Conservation (phyloP, 176 grass and related monocot species). For the Puccinellia tenuiflora region DNA sequence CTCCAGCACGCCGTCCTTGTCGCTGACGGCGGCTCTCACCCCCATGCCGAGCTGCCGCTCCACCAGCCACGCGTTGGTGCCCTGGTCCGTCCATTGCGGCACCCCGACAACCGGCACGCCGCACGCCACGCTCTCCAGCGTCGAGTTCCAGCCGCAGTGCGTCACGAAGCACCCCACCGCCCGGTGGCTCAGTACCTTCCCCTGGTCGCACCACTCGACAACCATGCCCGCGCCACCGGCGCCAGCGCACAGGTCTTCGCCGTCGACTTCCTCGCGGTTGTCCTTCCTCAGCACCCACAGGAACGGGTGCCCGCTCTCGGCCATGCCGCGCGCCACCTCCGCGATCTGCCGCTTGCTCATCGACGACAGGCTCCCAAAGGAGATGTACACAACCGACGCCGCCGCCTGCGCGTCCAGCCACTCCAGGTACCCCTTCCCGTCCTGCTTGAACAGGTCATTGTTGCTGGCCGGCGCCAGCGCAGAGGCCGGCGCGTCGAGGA, state of each 20-base stretch:
- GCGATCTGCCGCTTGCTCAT: conserved; percentile 49
- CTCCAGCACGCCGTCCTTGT: conserved; percentile 45
- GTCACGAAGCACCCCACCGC: conserved; percentile 74
- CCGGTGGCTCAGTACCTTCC: conserved; percentile 50
- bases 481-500: not conserved
- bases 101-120: conserved; percentile 53
- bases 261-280: conserved; percentile 25
- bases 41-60: conserved; percentile 49
- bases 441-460: conserved; percentile 48
- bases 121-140: conserved; percentile 44
- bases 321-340: conserved; percentile 44
- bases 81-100: conserved; percentile 76
- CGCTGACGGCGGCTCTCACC: conserved; percentile 33
- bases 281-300: conserved; percentile 73
- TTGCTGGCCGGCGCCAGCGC: not conserved
- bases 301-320: conserved; percentile 39
- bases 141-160: conserved; percentile 83
- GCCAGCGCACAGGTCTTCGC: not conserved
- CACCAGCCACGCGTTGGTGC: conserved; percentile 61
- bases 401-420: conserved; percentile 47
- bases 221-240: conserved; percentile 25
- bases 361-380: conserved; percentile 61
- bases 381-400: conserved; percentile 64
- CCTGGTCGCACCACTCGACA: conserved; percentile 85
- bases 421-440: conserved; percentile 44